Percentiles rank a stretch among this genome's conserved stretches.
These are phyloP conservation scores for Juglanconis oblonga DNA, from an alignment of 2,329 filamentous ascomycete genomes.

Conservation along the genomic window DNA sequence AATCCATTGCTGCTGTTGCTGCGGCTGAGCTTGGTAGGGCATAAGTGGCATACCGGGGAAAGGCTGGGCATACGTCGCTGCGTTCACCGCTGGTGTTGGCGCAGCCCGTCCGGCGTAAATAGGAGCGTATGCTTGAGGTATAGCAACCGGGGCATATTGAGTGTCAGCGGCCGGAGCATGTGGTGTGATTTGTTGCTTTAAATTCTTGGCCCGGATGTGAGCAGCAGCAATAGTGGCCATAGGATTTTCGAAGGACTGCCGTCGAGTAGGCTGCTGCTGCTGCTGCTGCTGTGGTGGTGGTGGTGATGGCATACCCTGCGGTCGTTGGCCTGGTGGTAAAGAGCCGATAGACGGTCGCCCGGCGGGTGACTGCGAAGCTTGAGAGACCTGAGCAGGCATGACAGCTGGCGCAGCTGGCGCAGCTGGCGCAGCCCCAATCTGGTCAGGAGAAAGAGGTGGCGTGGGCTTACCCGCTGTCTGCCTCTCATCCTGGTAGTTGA, in stretches of 20 bases:
- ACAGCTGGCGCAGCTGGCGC: neutral
- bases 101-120: constrained; percentile 33
- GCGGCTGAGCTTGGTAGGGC: constrained; percentile 16
- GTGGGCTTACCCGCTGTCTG: constrained; percentile 15
- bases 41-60: constrained; percentile 11
- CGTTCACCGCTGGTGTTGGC: constrained; percentile 25
- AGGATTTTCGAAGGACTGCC: constrained; percentile 8
- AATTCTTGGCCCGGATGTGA: constrained; percentile 3
- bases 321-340: neutral
- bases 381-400: neutral
- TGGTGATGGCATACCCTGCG: neutral
- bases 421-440: constrained; percentile 10
- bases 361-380: constrained; percentile 5
- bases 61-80: constrained; percentile 15
- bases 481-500: constrained; percentile 21
- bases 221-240: neutral
- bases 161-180: constrained; percentile 24
- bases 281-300: constrained; percentile 23
- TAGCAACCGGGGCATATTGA: constrained; percentile 35
- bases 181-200: constrained; percentile 11
- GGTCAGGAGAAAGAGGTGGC: constrained; percentile 13
- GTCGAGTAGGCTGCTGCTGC: neutral
- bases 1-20: constrained; percentile 14
- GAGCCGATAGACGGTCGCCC: constrained; percentile 12
- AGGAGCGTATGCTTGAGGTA: constrained; percentile 33